Conservation (phyloP, 495 filamentous ascomycete species). For the Neurospora sp. region DNA sequence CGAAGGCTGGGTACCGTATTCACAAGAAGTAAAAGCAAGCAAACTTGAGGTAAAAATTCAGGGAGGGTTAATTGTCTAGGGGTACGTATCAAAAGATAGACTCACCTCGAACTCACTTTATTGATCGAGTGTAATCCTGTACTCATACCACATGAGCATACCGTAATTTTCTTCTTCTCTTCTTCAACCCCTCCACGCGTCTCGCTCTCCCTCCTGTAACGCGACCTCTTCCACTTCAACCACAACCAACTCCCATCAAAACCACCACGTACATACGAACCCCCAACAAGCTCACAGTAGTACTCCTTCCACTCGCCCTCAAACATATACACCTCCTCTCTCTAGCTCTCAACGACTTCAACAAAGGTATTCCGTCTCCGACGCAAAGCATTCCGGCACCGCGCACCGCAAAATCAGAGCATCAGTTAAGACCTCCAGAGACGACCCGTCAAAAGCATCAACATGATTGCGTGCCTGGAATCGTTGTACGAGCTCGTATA, state of each 20-base stretch:
- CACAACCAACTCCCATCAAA: neutral
- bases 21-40: neutral
- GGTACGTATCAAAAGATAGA: neutral
- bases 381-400: neutral
- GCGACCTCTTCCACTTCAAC: neutral
- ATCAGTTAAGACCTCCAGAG: neutral
- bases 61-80: neutral
- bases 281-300: neutral
- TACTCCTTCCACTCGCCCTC: neutral
- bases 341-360: neutral
- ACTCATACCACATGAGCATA: neutral
- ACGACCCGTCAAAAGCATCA: neutral
- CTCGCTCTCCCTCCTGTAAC: neutral
- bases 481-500: neutral
- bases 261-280: neutral
- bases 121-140: neutral
- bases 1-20: no score
- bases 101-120: neutral
- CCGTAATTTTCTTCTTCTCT: neutral
- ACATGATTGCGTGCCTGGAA: neutral
- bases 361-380: neutral
- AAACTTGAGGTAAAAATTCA: no score
- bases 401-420: neutral
- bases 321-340: neutral
- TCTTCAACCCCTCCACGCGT: neutral